These are phyloP conservation scores for Fusarium napiforme DNA, from an alignment of 2,329 filamentous ascomycete genomes.

Conservation along the genomic window DNA sequence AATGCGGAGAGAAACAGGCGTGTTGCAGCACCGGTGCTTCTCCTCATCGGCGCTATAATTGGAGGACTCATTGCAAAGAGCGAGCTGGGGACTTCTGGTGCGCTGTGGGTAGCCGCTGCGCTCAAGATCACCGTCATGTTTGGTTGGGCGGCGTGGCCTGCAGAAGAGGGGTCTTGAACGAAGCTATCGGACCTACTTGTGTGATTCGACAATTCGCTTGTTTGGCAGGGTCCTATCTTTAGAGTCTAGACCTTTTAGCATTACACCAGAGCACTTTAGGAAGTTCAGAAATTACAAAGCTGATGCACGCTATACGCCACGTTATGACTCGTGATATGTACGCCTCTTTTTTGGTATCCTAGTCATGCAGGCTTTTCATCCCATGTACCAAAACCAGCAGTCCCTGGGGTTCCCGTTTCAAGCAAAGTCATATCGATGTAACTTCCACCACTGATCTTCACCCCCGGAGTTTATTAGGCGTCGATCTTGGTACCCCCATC, in stretches of 20 bases:
- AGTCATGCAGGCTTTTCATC: not conserved
- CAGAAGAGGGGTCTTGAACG: conserved; percentile 48
- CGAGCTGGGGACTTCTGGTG: conserved; percentile 60
- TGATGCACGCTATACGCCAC: not conserved
- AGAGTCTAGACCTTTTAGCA: not conserved
- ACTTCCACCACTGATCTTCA: not conserved
- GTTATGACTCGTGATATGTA: not conserved
- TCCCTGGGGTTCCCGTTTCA: not conserved
- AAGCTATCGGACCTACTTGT: not conserved
- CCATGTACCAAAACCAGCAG: not conserved
- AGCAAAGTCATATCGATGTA: not conserved
- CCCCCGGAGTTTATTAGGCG: not conserved
- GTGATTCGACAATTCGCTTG: not conserved
- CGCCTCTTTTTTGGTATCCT: not conserved
- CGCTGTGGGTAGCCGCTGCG: conserved; percentile 68
- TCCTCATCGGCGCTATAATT: conserved; percentile 61
- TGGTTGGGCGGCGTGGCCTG: conserved; percentile 71
- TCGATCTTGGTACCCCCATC: not conserved
- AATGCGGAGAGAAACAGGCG: conserved; percentile 65
- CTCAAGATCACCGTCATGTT: conserved; percentile 67
- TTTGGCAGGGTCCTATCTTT: not conserved
- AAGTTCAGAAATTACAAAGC: not conserved
- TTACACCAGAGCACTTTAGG: conserved; percentile 5
- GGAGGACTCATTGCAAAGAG: conserved; percentile 63
- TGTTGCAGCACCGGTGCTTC: conserved; percentile 59